Conservation (phyloP, 371 early-diverging fungal genomes). For the Agmasoma carcini region DNA sequence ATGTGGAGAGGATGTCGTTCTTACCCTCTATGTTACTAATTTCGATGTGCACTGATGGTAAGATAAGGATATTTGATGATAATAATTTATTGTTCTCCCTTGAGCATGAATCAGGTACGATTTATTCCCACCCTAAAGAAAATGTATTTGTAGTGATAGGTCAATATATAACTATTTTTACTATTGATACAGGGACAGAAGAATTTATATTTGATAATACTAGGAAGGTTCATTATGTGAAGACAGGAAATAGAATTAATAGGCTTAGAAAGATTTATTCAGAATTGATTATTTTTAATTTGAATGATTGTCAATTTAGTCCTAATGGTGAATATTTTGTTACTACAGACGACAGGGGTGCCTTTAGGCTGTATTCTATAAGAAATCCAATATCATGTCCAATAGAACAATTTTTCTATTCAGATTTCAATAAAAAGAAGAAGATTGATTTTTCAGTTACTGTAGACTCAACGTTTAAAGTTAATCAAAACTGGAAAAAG, state of each 20-base stretch:
- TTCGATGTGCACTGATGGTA: slow-evolving; percentile 30
- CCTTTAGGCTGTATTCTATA: slow-evolving; percentile 9
- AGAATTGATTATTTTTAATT: slow-evolving; percentile 14
- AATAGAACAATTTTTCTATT: slow-evolving; percentile 39
- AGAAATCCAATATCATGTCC: background rate
- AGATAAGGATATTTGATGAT: slow-evolving; percentile 38
- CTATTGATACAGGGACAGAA: background rate
- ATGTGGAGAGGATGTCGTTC: slow-evolving; percentile 34
- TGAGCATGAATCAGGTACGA: slow-evolving; percentile 5
- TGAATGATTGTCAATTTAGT: slow-evolving; percentile 41
- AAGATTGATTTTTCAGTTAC: slow-evolving; percentile 8
- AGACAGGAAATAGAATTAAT: background rate
- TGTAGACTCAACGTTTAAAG: slow-evolving; percentile 9
- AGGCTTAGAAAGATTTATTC: background rate
- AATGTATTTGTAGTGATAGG: slow-evolving; percentile 37
- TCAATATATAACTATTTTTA: slow-evolving; percentile 17
- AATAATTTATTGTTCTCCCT: slow-evolving; percentile 1
- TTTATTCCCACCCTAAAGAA: slow-evolving; percentile 30
- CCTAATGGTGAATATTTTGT: slow-evolving; percentile 43
- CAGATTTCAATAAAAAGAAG: slow-evolving; percentile 1
- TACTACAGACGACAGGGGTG: slow-evolving; percentile 30
- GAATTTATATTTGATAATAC: background rate
- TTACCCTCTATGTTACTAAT: slow-evolving; percentile 34
- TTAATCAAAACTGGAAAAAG: slow-evolving; percentile 16
- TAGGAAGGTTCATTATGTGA: background rate